Evolutionary conservation across 345 rosid species (phyloP).

Genomic region (Crucihimalaya himalaica): DNA sequence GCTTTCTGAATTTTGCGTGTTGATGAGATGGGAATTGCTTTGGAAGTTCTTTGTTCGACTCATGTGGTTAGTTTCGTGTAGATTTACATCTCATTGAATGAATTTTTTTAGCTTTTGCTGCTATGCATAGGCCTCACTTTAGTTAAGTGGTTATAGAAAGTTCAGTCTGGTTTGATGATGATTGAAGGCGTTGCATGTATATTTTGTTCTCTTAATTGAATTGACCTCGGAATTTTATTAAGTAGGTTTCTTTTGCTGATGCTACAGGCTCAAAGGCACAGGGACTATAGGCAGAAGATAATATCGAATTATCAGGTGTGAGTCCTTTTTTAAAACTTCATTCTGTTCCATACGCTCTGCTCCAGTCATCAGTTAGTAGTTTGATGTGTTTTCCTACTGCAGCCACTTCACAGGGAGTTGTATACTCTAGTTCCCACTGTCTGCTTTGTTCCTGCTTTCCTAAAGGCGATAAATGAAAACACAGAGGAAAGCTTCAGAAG

Average conservation of each 20-base stretch:
- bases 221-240: not conserved
- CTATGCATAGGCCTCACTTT: not conserved
- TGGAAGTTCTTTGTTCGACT: not conserved
- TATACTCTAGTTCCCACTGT: constrained; percentile 51
- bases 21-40: constrained; percentile 4
- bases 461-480: constrained; percentile 61
- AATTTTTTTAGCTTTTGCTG: not conserved
- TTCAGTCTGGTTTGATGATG: constrained; percentile 2
- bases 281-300: constrained; percentile 79
- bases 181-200: not conserved
- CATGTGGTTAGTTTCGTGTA: not conserved
- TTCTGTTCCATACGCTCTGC: not conserved
- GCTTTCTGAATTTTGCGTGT: not conserved
- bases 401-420: constrained; percentile 79
- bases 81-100: not conserved
- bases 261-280: constrained; percentile 70
- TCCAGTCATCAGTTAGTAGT: not conserved
- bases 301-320: constrained; percentile 71
- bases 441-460: constrained; percentile 71
- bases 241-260: not conserved
- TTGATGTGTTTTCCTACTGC: constrained; percentile 40
- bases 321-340: constrained; percentile 2
- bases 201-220: not conserved
- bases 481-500: constrained; percentile 75
- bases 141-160: not conserved